Conservation (phyloP, 108 stramenopile species). For the Stephanodiscus triporus region DNA sequence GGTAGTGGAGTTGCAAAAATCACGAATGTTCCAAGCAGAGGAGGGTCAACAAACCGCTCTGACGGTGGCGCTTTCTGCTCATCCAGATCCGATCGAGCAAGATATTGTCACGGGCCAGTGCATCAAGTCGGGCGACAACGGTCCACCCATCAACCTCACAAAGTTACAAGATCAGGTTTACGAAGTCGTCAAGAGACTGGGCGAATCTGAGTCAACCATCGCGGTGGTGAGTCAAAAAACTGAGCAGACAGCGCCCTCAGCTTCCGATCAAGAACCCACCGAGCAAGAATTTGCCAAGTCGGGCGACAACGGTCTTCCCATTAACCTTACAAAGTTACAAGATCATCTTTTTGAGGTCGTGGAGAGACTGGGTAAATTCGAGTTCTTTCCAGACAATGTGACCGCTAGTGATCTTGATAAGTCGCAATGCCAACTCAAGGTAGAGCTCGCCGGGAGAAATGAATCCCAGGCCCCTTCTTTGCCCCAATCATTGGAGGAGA, state of each 20-base stretch:
- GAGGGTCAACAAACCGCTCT: background rate
- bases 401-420: slow-evolving; percentile 1
- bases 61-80: background rate
- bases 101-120: too few species aligned
- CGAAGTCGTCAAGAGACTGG: too few species aligned
- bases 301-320: background rate
- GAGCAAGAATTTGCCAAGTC: background rate
- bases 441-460: too few species aligned
- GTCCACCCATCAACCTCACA: too few species aligned
- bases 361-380: background rate
- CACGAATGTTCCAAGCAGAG: slow-evolving; percentile 15
- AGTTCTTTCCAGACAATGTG: background rate
- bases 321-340: slow-evolving; percentile 1
- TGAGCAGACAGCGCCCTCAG: too few species aligned
- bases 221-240: too few species aligned
- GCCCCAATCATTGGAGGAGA: too few species aligned
- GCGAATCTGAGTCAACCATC: too few species aligned
- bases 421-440: slow-evolving; percentile 17
- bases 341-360: background rate
- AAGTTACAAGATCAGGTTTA: too few species aligned
- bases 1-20: slow-evolving; percentile 27
- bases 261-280: too few species aligned
- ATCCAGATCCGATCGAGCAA: background rate
- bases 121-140: too few species aligned
- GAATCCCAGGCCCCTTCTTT: too few species aligned